Evolutionary conservation across 2,329 filamentous ascomycete species (phyloP).

Genomic region (Fusarium xylarioides): DNA sequence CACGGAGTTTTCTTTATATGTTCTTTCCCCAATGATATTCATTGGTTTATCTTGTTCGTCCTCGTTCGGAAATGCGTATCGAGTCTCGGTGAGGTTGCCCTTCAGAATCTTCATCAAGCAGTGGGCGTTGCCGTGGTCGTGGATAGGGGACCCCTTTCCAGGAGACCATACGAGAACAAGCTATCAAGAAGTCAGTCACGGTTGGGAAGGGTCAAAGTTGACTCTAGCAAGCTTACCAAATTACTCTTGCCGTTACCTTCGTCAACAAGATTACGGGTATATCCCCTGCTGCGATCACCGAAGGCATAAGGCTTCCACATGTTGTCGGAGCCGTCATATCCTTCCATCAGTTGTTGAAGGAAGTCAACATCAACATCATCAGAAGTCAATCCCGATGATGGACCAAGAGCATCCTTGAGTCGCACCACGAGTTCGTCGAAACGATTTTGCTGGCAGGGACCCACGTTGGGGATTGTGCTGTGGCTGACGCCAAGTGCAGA

Average conservation of each 20-base stretch:
- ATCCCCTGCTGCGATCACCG: constrained; percentile 73
- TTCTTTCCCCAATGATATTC: constrained; percentile 71
- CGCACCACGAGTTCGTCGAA: constrained; percentile 78
- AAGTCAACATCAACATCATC: constrained; percentile 80
- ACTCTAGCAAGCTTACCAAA: constrained; percentile 59
- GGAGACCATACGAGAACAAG: constrained; percentile 91
- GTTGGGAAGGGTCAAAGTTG: constrained; percentile 10
- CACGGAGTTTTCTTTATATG: constrained; percentile 76
- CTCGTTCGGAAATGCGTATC: constrained; percentile 75
- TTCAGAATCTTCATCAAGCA: constrained; percentile 92
- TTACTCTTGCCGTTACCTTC: constrained; percentile 86
- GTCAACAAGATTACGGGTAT: constrained; percentile 90
- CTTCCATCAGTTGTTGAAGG: constrained; percentile 76
- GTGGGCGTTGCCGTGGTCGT: constrained; percentile 89
- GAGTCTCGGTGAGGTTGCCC: constrained; percentile 81
- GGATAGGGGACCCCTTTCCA: constrained; percentile 82
- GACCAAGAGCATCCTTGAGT: constrained; percentile 79
- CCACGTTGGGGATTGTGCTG: constrained; percentile 35
- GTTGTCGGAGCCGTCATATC: constrained; percentile 72
- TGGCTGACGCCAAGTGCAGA: constrained; percentile 23
- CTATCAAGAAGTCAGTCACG: constrained; percentile 54
- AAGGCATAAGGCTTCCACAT: constrained; percentile 83
- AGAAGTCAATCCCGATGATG: constrained; percentile 82
- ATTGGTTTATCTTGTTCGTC: constrained; percentile 63
- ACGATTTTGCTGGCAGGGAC: constrained; percentile 47